Evolutionary conservation across 768 basidiomycete genomes (phyloP).

Genomic region (Hypholoma sublateritium): DNA sequence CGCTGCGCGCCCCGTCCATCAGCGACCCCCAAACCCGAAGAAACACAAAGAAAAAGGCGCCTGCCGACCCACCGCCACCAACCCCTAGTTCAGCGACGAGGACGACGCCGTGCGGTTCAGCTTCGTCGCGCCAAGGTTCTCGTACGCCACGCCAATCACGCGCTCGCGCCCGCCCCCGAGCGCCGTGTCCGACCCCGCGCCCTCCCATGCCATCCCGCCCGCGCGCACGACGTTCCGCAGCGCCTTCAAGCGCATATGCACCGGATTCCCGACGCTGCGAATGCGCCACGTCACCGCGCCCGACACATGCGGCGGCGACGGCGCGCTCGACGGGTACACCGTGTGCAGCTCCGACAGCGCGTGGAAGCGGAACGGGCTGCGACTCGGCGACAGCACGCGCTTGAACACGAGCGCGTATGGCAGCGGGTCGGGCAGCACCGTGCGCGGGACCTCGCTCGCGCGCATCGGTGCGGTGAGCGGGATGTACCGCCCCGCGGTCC

Average conservation of each 20-base stretch:
- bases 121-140: conserved; percentile 56
- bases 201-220: conserved; percentile 47
- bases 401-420: conserved; percentile 36
- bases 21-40: background rate
- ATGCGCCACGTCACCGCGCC: conserved; percentile 38
- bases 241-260: conserved; percentile 58
- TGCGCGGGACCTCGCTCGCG: conserved; percentile 22
- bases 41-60: background rate
- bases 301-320: conserved; percentile 8
- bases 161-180: conserved; percentile 59
- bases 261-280: conserved; percentile 61
- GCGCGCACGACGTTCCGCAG: conserved; percentile 53
- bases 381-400: conserved; percentile 39
- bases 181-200: conserved; percentile 45
- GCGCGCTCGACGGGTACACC: conserved; percentile 20
- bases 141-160: conserved; percentile 58
- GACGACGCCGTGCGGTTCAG: conserved; percentile 25
- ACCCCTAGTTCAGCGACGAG: conserved; percentile 1
- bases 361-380: conserved; percentile 40
- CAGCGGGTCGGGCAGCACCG: conserved; percentile 29
- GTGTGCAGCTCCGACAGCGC: conserved; percentile 29
- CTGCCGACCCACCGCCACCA: background rate
- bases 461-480: conserved; percentile 36
- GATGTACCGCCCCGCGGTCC: conserved; percentile 36
- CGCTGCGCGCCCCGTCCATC: too few species aligned